A percentile compares a stretch with the other conserved stretches of the same genome.
These are phyloP conservation scores for Drechslerella coelobrocha DNA, from an alignment of 2,329 filamentous ascomycete genomes.

Conservation along the genomic window DNA sequence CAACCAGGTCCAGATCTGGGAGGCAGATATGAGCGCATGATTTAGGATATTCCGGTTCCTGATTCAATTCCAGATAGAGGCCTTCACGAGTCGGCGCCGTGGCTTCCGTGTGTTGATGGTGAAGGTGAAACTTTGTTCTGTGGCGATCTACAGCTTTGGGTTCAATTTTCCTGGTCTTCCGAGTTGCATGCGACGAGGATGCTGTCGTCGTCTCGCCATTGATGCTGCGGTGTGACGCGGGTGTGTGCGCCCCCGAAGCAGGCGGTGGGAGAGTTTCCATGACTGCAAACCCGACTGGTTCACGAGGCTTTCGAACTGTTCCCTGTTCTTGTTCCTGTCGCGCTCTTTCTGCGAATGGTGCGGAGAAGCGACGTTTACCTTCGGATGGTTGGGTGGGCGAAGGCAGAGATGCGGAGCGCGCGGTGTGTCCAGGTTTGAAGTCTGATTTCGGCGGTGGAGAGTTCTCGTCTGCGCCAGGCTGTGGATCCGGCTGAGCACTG, in stretches of 20 bases:
- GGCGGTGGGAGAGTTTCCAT: constrained; percentile 48
- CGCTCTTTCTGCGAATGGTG: constrained; percentile 46
- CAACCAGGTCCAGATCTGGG: constrained; percentile 30
- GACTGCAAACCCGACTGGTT: constrained; percentile 39
- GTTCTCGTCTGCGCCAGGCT: constrained; percentile 11
- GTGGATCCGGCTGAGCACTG: constrained; percentile 36
- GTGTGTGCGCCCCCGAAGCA: constrained; percentile 27
- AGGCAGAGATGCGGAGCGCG: constrained; percentile 33
- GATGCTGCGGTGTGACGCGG: constrained; percentile 36
- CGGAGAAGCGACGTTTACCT: constrained; percentile 39
- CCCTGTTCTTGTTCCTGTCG: constrained; percentile 45
- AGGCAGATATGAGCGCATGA: constrained; percentile 36
- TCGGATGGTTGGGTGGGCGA: constrained; percentile 35
- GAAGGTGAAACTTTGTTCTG: constrained; percentile 18
- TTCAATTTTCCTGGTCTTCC: constrained; percentile 29
- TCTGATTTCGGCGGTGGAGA: constrained; percentile 9
- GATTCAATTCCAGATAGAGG: constrained; percentile 31
- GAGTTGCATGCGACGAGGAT: constrained; percentile 20
- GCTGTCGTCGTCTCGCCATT: constrained; percentile 17
- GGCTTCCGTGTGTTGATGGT: constrained; percentile 15
- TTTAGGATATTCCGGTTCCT: constrained; percentile 28
- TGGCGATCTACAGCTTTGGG: constrained; percentile 40
- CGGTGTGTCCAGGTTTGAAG: constrained; percentile 27
- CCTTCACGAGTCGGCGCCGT: constrained; percentile 17
- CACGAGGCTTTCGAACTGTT: constrained; percentile 33